Evolutionary conservation across 106 monocot species (phyloP), one percentile per base, ranked within the genome.

Genomic region (Gastrodia elata): DNA sequence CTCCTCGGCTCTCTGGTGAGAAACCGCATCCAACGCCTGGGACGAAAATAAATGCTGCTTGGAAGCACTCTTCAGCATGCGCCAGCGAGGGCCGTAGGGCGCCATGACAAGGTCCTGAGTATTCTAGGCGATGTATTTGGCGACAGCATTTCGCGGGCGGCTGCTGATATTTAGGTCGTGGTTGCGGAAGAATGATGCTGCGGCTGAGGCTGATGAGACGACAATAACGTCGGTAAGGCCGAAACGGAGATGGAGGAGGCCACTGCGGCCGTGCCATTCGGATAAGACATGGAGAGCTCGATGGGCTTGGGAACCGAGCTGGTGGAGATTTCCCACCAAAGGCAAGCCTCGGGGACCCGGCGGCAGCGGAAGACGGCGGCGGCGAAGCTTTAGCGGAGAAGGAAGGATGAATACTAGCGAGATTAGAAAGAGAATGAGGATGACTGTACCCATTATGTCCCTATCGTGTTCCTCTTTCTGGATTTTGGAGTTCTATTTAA

Each of bases 101-200:
- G 86, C 79, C 57, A 81, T 82, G 20, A 77, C 82, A 39, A 86
- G 68, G 76, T 82, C 82, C 61, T 71, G 73, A 74, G 76, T 79
- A 59, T 84, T 81, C 74, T 88, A 88, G 41, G 88, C 79, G 5
- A 88, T 48, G 76, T 88, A 78, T 75, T 82, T 78, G n/a, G 84
- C 88, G 49, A 82, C 82, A 43, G 88, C 74, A 77, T 80, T 88
- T 38, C 77, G 79, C 0, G 88, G 88, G 13, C 88, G 84, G 79
- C 79, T 71, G 68, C 55, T 69, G 79, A 88, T 82, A 58, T 80
- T 84, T 38, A 73, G 77, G 75, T 88, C 88, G 56, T 80, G 81
- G 49, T 64, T 37, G 20, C 73, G 72, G 44, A 88, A 79, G 73
- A 81, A 77, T 32, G 77, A 70, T 1, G 75, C 37, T 0, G 88